Evolutionary conservation across 2,329 filamentous ascomycete genomes (phyloP).

Genomic region (Colletotrichum sp.): DNA sequence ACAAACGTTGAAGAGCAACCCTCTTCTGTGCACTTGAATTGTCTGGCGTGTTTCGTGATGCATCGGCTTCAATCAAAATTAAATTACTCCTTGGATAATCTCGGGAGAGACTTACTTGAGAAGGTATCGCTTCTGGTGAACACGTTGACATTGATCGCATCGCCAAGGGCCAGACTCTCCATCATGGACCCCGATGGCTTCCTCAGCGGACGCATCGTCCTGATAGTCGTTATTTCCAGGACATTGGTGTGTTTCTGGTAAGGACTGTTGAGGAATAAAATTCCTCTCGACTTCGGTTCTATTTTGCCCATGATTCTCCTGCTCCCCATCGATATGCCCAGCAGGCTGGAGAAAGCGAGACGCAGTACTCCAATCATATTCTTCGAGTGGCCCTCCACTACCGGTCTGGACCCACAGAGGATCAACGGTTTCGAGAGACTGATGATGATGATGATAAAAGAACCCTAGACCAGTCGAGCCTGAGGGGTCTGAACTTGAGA

Average conservation of each 20-base stretch:
- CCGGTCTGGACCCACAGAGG: slow-evolving; percentile 16
- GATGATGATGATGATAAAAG: background rate
- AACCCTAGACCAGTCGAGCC: slow-evolving; percentile 7
- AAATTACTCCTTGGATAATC: background rate
- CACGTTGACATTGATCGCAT: background rate
- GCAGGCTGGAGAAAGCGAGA: slow-evolving; percentile 10
- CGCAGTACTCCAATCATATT: slow-evolving; percentile 9
- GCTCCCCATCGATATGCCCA: slow-evolving; percentile 12
- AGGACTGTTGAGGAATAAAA: background rate
- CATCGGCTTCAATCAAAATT: background rate
- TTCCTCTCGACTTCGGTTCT: background rate
- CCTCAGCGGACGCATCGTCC: background rate
- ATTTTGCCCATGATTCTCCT: background rate
- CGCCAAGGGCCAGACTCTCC: background rate
- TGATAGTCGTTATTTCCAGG: background rate
- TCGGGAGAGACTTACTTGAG: background rate
- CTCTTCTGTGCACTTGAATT: background rate
- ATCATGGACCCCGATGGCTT: background rate
- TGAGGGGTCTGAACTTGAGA: slow-evolving; percentile 12
- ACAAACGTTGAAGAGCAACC: slow-evolving; percentile 1
- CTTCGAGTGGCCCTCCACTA: slow-evolving; percentile 18
- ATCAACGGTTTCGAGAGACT: slow-evolving; percentile 8
- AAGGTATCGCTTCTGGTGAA: background rate
- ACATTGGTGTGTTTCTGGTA: background rate
- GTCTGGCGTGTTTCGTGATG: background rate